These are phyloP conservation scores for Rhodomyrtus psidioides DNA, from an alignment of 441 rosid genomes.

Conservation along the genomic window DNA sequence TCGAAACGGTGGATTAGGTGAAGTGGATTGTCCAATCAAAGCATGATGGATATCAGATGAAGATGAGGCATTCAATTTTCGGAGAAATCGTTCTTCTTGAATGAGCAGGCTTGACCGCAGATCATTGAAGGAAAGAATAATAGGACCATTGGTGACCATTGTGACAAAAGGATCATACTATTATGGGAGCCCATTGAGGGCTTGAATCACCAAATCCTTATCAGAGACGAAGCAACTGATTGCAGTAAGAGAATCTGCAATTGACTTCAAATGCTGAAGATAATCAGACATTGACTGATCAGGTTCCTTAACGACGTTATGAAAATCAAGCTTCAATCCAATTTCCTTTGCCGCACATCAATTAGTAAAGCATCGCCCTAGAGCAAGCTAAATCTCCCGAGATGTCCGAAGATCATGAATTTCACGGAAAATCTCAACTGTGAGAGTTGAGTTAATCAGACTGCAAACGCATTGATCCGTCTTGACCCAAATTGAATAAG, in stretches of 20 bases:
- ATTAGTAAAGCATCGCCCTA: not conserved
- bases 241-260: not conserved
- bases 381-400: not conserved
- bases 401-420: not conserved
- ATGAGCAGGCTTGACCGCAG: no score
- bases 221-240: not conserved
- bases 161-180: not conserved
- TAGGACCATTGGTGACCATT: not conserved
- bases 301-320: no score
- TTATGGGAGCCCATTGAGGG: not conserved
- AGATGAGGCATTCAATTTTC: not conserved
- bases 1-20: not conserved
- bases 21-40: not conserved
- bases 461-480: no score
- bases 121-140: not conserved
- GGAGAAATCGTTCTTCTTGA: not conserved
- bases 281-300: not conserved
- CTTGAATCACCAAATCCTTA: not conserved
- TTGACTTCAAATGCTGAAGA: not conserved
- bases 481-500: not conserved
- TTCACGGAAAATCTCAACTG: not conserved
- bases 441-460: no score
- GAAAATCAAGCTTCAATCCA: not conserved
- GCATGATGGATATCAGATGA: not conserved
- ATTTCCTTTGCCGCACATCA: no score